Conservation (phyloP, 2,329 filamentous ascomycete genomes). For the Fusarium subglutinans region DNA sequence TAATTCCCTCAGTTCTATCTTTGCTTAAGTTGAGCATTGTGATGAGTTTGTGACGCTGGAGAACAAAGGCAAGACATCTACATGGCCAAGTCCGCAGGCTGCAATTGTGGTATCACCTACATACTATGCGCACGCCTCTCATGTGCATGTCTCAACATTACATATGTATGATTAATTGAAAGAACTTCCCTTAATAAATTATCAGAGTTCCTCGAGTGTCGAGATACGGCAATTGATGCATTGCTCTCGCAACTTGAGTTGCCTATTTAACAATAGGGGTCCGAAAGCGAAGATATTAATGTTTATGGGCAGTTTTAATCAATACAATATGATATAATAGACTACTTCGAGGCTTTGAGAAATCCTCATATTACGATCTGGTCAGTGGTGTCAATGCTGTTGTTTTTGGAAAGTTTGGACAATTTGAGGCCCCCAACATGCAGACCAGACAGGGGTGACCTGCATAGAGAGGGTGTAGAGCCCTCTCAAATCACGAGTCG, state of each 20-base stretch:
- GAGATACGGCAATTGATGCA: no score
- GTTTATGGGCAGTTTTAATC: no score
- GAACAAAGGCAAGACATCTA: neutral
- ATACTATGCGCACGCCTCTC: neutral
- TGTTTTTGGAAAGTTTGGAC: neutral
- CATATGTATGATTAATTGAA: no score
- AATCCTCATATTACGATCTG: neutral
- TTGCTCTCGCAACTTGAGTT: no score
- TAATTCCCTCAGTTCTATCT: no score
- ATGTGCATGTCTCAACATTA: neutral
- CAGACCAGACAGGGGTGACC: neutral
- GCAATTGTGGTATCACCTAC: neutral
- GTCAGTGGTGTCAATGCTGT: neutral
- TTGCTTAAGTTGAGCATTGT: neutral
- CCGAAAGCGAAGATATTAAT: neutral
- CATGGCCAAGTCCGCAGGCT: no score
- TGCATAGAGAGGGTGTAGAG: neutral
- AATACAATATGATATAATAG: no score
- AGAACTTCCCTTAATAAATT: no score
- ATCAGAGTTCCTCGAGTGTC: no score
- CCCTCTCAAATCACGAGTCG: neutral
- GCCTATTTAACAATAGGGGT: neutral
- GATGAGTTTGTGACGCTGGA: neutral
- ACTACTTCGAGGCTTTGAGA: neutral
- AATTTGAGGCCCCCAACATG: neutral